Evolutionary conservation across 2,329 filamentous ascomycete genomes (phyloP).

Genomic region (Verticillium alfalfae): DNA sequence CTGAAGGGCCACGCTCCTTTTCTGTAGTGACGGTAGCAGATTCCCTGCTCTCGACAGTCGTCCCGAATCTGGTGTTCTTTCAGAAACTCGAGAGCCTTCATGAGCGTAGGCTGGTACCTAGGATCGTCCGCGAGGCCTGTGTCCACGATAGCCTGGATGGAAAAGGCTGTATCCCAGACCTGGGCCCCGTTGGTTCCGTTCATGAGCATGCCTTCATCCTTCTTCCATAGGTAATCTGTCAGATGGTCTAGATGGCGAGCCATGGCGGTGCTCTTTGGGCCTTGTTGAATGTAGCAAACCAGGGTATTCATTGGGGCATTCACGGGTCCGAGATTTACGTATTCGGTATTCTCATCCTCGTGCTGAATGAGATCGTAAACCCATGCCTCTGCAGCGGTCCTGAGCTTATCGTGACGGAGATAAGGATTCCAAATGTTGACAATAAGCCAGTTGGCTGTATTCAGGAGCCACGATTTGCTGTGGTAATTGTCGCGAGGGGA

Average conservation of each 20-base stretch:
- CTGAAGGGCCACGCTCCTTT: slow-evolving; percentile 97
- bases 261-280: slow-evolving; percentile 67
- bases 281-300: slow-evolving; percentile 77
- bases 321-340: slow-evolving; percentile 79
- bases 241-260: slow-evolving; percentile 74
- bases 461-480: slow-evolving; percentile 81
- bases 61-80: slow-evolving; percentile 89
- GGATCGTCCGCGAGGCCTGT: slow-evolving; percentile 72
- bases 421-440: slow-evolving; percentile 78
- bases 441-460: slow-evolving; percentile 70
- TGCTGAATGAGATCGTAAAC: slow-evolving; percentile 77
- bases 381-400: slow-evolving; percentile 72
- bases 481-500: slow-evolving; percentile 81
- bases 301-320: slow-evolving; percentile 89
- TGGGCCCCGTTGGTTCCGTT: slow-evolving; percentile 99
- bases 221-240: slow-evolving; percentile 87
- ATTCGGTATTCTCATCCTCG: slow-evolving; percentile 92
- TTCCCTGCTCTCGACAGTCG: slow-evolving; percentile 68
- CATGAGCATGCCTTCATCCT: slow-evolving; percentile 84
- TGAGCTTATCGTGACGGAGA: slow-evolving; percentile 60
- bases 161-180: slow-evolving; percentile 91
- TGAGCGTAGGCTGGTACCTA: slow-evolving; percentile 77
- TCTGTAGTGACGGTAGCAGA: slow-evolving; percentile 82
- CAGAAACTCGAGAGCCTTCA: slow-evolving; percentile 76
- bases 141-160: slow-evolving; percentile 76